Conservation (phyloP, 2,329 filamentous ascomycete genomes). For the Harringtonia aguacate region DNA sequence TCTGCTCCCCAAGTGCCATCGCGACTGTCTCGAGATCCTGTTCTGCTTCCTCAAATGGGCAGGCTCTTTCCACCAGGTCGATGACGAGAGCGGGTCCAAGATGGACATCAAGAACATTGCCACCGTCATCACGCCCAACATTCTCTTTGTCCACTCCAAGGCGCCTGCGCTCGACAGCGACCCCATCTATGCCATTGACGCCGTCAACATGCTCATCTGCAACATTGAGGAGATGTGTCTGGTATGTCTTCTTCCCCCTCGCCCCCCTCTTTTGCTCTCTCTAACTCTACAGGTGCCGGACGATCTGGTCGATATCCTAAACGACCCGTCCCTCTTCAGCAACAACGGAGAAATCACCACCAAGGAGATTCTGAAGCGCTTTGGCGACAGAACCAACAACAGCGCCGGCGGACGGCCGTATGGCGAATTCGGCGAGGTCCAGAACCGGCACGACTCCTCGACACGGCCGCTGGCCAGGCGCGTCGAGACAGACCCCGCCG, state of each 20-base stretch:
- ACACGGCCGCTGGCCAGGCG: constrained; percentile 43
- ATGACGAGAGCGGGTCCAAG: constrained; percentile 94
- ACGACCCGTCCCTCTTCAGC: constrained; percentile 73
- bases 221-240: constrained; percentile 96
- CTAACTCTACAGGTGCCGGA: constrained; percentile 64
- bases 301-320: constrained; percentile 76
- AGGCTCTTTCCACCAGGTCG: constrained; percentile 91
- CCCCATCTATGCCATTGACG: constrained; percentile 87
- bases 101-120: constrained; percentile 98
- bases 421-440: constrained; percentile 46
- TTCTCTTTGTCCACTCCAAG: constrained; percentile 64
- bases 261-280: background rate
- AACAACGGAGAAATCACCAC: constrained; percentile 81
- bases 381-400: constrained; percentile 57
- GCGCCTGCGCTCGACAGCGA: constrained; percentile 65
- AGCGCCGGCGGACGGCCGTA: constrained; percentile 45
- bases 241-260: constrained; percentile 44
- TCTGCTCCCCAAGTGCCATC: constrained; percentile 80
- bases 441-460: constrained; percentile 47
- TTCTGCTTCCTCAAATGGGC: constrained; percentile 98
- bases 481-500: constrained; percentile 79
- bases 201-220: constrained; percentile 81
- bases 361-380: constrained; percentile 92
- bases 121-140: constrained; percentile 94
- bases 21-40: constrained; percentile 88